Conservation (phyloP, 2,329 filamentous ascomycete genomes). For the Chrysoporthe cubensis region DNA sequence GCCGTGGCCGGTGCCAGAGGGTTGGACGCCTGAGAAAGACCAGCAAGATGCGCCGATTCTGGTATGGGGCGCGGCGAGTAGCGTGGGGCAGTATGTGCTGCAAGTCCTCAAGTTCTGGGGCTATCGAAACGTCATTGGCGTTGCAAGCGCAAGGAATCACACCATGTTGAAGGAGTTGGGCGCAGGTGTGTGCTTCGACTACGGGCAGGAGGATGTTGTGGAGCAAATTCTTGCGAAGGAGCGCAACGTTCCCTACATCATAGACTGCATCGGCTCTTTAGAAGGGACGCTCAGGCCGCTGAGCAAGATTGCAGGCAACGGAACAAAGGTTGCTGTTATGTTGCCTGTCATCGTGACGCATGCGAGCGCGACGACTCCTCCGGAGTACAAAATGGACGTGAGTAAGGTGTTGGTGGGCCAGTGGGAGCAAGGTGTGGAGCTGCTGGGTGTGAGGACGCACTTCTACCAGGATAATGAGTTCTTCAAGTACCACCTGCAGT, state of each 20-base stretch:
- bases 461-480: slow-evolving; percentile 59
- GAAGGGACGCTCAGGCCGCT: slow-evolving; percentile 53
- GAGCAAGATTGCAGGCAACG: slow-evolving; percentile 51
- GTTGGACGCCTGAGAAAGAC: slow-evolving; percentile 40
- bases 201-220: slow-evolving; percentile 43
- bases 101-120: slow-evolving; percentile 58
- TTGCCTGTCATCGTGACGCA: slow-evolving; percentile 62
- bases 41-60: slow-evolving; percentile 45
- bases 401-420: slow-evolving; percentile 40
- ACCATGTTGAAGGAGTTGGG: slow-evolving; percentile 48
- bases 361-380: slow-evolving; percentile 49
- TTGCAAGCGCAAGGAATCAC: slow-evolving; percentile 51
- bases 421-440: slow-evolving; percentile 58
- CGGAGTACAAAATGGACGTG: slow-evolving; percentile 60
- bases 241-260: slow-evolving; percentile 46
- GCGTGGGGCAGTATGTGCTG: slow-evolving; percentile 54
- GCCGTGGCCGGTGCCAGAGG: slow-evolving; percentile 58
- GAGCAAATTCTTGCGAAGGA: slow-evolving; percentile 39
- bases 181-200: slow-evolving; percentile 52
- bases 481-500: slow-evolving; percentile 57
- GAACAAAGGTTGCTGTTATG: slow-evolving; percentile 59
- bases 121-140: slow-evolving; percentile 53
- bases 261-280: slow-evolving; percentile 61
- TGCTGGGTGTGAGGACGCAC: slow-evolving; percentile 59
- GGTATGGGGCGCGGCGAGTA: slow-evolving; percentile 57